Evolutionary conservation across 2,329 filamentous ascomycete genomes (phyloP), one percentile per base, ranked within the genome.

Genomic region (Cyphellophora attinorum): DNA sequence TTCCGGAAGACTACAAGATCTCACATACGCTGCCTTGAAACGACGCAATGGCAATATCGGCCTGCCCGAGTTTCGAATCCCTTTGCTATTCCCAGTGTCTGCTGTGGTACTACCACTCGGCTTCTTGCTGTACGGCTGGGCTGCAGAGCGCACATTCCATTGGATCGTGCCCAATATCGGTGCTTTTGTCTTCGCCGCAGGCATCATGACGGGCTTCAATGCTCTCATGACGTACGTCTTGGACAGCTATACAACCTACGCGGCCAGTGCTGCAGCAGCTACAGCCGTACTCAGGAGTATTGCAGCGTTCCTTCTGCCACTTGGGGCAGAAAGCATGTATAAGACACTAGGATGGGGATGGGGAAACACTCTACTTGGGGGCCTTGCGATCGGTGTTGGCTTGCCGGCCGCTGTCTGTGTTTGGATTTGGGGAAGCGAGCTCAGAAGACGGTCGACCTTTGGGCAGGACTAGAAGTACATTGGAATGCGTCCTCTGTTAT

Each of bases 141-240:
- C 64, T 2, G 72, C 72, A 0, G 58, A 76, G 31, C 58, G 64
- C 19, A 49, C 60, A 1, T 55, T 61, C 0, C 70, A 74, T 46
- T 79, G 72, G 71, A 71, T 78, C 29, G 59, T 75, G 4, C 73
- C 74, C 0, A 74, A 79, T 39, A 60, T 79, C 21, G 76, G 74
- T 2, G 69, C 72, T 2, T 58, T 61, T 1, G 59, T 75, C 3
- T 68, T 76, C 12, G 69, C 71, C 0, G 54, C 65, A 1, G 74
- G 72, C 0, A 65, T 72, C 34, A 69, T 76, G 29, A 60, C 71
- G 1, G 60, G 65, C 0, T 79, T 76, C 41, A 47, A 39, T 31
- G 34, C 39, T 14, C 31, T 46, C 15, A 70, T 76, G 33, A 75
- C 73, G 3, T 81, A 81, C 45, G 62, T 80, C 2, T 68, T 81